Conservation (phyloP, 139 green algal genomes). For the Yamagishiella unicocca region DNA sequence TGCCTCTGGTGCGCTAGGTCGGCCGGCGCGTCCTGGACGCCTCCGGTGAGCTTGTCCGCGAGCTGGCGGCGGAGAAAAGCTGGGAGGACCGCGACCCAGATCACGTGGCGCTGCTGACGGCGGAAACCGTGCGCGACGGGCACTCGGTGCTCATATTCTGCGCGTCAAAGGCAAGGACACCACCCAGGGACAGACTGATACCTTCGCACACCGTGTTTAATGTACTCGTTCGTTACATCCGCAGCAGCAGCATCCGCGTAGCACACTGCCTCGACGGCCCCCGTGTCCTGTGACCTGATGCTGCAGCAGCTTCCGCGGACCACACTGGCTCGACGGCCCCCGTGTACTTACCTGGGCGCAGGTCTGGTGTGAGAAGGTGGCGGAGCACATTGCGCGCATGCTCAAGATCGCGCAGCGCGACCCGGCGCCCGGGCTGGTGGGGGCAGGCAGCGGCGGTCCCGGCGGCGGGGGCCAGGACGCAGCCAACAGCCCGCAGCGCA, state of each 20-base stretch:
- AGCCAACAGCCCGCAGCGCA: neutral
- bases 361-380: conserved; percentile 30
- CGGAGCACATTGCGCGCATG: conserved; percentile 29
- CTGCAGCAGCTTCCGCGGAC: too few species aligned
- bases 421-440: neutral
- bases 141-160: conserved; percentile 95
- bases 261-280: too few species aligned
- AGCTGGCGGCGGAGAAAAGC: conserved; percentile 48
- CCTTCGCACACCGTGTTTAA: too few species aligned
- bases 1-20: neutral
- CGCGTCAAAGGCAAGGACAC: conserved; percentile 68
- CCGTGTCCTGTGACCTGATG: too few species aligned
- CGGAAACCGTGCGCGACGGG: conserved; percentile 75
- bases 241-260: too few species aligned
- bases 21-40: conserved; percentile 62
- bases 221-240: too few species aligned
- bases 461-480: neutral
- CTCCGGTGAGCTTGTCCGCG: conserved; percentile 47
- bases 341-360: too few species aligned
- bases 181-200: too few species aligned
- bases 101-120: conserved; percentile 71
- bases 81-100: conserved; percentile 72
- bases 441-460: neutral
- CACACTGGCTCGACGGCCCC: too few species aligned
- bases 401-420: neutral